Evolutionary conservation across 345 rosid species (phyloP), one percentile per base, ranked within the genome.

Genomic region (Camelina hispida): DNA sequence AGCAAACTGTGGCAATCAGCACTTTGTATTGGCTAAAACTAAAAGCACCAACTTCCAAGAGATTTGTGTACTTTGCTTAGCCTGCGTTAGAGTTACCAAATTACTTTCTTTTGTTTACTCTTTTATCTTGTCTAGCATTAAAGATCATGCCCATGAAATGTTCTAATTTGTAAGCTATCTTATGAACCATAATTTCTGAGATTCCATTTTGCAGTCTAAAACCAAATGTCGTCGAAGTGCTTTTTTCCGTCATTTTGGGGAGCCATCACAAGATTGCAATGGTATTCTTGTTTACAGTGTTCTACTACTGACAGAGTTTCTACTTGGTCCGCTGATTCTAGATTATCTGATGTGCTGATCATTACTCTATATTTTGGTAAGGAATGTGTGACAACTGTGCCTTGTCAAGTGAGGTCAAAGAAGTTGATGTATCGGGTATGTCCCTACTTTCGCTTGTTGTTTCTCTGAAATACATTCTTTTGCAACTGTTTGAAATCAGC

Each of bases 341-440:
- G 43, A 59, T 71, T 38, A 4, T 28, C 30, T 28, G 5, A 28
- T 28, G 30, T 37, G 51, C 35, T 71, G 71, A 66, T 54, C 16
- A 15, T 56, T 52, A 34, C 55, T 52, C 55, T 70, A 20, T 20
- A 11, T 78, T 61, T 75, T n/a, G 56, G 67, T 71, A 77, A 91
- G 97, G 97, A 80, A 90, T 91, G 97, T 94, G 98, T 50, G 97
- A 94, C 84, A 91, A 85, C 60, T 91, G 98, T 84, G 84, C 90
- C 68, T 86, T 79, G 81, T 71, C 90, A 66, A 84, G 78, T 70
- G 97, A 86, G 79, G 83, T 88, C 72, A 76, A 69, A 55, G 95
- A 91, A 78, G 77, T 88, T 52, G 96, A 94, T 55, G 96, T 79
- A 7, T 84, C 95, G 11, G 65, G 98, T 94, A 89, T 79, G 80